phyloP scores from a whole-genome alignment of 2,329 filamentous ascomycete genomes.

The Achaetomium macrosporum region DNA sequence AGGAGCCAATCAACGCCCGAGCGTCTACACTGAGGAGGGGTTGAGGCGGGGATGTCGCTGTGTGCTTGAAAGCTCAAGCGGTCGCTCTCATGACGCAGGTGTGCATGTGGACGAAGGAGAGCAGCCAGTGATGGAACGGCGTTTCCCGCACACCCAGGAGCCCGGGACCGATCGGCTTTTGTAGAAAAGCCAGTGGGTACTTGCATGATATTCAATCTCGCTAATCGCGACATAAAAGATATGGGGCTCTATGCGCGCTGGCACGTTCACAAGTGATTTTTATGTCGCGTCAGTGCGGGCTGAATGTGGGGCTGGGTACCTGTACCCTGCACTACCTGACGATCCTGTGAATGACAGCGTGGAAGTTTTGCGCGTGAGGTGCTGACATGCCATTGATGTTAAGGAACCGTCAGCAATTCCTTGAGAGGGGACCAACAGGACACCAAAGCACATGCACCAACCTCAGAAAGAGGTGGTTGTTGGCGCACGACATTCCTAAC shows the following conservation, averaged over 20 bases:
- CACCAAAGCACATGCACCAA: background rate
- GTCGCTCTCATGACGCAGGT: constrained; percentile 23
- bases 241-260: background rate
- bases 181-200: constrained; percentile 12
- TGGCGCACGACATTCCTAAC: background rate
- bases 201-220: constrained; percentile 1
- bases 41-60: constrained; percentile 9
- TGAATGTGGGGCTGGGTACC: constrained; percentile 14
- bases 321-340: constrained; percentile 2
- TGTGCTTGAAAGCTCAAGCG: constrained; percentile 14
- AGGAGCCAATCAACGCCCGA: constrained; percentile 12
- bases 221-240: constrained; percentile 6
- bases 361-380: constrained; percentile 20
- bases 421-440: background rate
- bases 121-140: constrained; percentile 16
- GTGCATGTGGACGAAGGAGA: constrained; percentile 12
- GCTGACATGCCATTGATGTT: no score
- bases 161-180: constrained; percentile 13
- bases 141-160: constrained; percentile 10
- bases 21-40: background rate
- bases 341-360: constrained; percentile 22
- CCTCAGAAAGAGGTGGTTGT: background rate
- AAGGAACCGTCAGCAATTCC: no score
- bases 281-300: background rate
- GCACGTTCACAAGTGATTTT: background rate